Conservation (phyloP, 352 stramenopile species). For the Phytophthora rubi region DNA sequence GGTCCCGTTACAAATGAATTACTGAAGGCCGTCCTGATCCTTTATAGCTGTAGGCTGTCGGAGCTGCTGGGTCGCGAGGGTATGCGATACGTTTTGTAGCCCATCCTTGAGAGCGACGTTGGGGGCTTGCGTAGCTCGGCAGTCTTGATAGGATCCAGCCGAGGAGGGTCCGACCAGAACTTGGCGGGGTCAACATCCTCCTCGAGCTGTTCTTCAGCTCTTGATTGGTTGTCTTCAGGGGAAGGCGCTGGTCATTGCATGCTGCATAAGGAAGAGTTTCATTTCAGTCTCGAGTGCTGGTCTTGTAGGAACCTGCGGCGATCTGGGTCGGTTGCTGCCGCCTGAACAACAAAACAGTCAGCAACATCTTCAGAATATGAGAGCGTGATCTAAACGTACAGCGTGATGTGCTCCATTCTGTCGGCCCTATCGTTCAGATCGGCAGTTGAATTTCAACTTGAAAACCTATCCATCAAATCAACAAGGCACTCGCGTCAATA, state of each 20-base stretch:
- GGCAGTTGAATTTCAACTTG: slow-evolving; percentile 17
- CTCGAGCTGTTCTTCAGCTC: slow-evolving; percentile 29
- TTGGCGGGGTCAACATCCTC: slow-evolving; percentile 20
- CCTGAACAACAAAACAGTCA: slow-evolving; percentile 13
- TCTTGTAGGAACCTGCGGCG: slow-evolving; percentile 57
- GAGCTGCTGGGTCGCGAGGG: slow-evolving; percentile 37
- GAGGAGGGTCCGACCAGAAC: slow-evolving; percentile 48
- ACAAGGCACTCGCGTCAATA: slow-evolving; percentile 3
- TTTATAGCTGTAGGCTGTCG: slow-evolving; percentile 12
- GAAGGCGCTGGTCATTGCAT: slow-evolving; percentile 21
- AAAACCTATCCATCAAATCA: slow-evolving; percentile 38
- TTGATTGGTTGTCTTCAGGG: slow-evolving; percentile 12
- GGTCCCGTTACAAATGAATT: neutral
- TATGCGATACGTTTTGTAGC: slow-evolving; percentile 61
- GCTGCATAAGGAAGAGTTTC: slow-evolving; percentile 55
- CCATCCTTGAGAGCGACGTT: slow-evolving; percentile 48
- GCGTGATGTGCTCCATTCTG: slow-evolving; percentile 38
- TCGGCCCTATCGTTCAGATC: slow-evolving; percentile 33
- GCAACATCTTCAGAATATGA: neutral
- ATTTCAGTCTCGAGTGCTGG: slow-evolving; percentile 68
- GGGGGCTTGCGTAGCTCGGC: slow-evolving; percentile 60
- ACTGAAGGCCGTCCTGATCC: neutral
- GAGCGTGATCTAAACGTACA: slow-evolving; percentile 33
- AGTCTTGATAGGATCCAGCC: slow-evolving; percentile 50
- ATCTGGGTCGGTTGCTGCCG: slow-evolving; percentile 34